Percentiles rank a stretch among this genome's conserved stretches.
These are phyloP conservation scores for Penicillium samsonianum DNA, from an alignment of 495 filamentous ascomycete genomes.

Conservation along the genomic window DNA sequence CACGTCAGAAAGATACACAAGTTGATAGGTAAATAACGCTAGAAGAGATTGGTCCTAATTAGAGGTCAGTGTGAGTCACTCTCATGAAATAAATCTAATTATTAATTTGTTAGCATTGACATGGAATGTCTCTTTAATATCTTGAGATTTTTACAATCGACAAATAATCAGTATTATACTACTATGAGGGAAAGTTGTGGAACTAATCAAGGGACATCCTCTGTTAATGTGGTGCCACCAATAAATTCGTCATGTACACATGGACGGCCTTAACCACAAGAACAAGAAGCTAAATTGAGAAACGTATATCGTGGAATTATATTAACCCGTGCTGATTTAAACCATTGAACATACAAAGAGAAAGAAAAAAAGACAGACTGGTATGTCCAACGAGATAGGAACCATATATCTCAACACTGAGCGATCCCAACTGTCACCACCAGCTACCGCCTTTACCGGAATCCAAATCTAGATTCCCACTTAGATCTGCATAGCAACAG, in stretches of 20 bases:
- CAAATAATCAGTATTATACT: no score
- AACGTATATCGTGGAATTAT: slow-evolving; percentile 27
- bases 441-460: neutral
- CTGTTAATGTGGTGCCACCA: neutral
- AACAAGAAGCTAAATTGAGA: neutral
- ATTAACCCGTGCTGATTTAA: slow-evolving; percentile 15
- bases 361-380: slow-evolving; percentile 4
- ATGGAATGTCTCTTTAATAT: no score
- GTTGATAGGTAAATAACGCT: no score
- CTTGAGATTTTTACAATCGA: no score
- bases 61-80: no score
- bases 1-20: no score
- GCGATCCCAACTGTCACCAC: slow-evolving; percentile 4
- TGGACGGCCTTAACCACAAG: neutral
- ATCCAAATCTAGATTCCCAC: neutral
- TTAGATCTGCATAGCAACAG: slow-evolving; percentile 31
- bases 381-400: slow-evolving; percentile 10
- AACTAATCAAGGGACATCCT: neutral
- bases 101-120: no score
- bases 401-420: slow-evolving; percentile 13
- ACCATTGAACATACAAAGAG: slow-evolving; percentile 17
- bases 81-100: no score
- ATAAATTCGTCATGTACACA: neutral
- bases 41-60: no score
- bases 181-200: no score